Base-by-base conservation (phyloP, 2,329 filamentous ascomycete genomes). In the Ilyonectria destructans region DNA sequence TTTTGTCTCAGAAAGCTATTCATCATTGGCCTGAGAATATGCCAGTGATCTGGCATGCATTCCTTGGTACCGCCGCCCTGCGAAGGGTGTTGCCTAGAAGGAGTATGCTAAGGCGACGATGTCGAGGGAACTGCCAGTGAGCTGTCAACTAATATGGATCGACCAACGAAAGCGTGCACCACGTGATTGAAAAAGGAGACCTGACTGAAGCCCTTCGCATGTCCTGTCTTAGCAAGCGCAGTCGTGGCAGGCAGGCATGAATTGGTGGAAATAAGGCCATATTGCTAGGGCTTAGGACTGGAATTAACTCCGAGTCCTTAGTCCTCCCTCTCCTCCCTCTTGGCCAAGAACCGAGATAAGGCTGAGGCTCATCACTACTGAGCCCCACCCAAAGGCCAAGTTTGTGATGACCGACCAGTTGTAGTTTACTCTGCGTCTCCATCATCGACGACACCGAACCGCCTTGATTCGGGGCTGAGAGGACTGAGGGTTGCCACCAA, bases 11-110 rank as follows among this genome's bases (percentile, higher is more conserved):
- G 31, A 23, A 29, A 40, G 19, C n/a, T 9, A 33, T 43, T 19
- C 23, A n/a, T 31, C 29, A 65, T 59, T 65, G 56, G 62, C 17
- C 49, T 17, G 37, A 29, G 2, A 17, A 29, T 37, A 13, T 37
- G 12, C 45, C 21, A 26, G 45, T 45, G 37, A 43, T 49, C 29
- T 15, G 13, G 31, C n/a, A 52, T 17, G 31, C 62, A 65, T 65
- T 65, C 49, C 23, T 35, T 17, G 33, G 12, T 21, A 35, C n/a
- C 12, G 9, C 12, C 31, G 31, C 31, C 51, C 51, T 37, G 51
- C 10, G 5, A 35, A 54, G n/a, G 51, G 51, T n/a, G 29, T 43
- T 56, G 33, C 21, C 17, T n/a, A 15, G 12, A 26, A 21, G 31
- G 58, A 46, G 46, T 21, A 6, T 54, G 19, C 6, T 2, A 33